Evolutionary conservation across 352 stramenopile species (phyloP), one percentile per base, ranked within the genome.

Genomic region (Pythium scleroteichum): DNA sequence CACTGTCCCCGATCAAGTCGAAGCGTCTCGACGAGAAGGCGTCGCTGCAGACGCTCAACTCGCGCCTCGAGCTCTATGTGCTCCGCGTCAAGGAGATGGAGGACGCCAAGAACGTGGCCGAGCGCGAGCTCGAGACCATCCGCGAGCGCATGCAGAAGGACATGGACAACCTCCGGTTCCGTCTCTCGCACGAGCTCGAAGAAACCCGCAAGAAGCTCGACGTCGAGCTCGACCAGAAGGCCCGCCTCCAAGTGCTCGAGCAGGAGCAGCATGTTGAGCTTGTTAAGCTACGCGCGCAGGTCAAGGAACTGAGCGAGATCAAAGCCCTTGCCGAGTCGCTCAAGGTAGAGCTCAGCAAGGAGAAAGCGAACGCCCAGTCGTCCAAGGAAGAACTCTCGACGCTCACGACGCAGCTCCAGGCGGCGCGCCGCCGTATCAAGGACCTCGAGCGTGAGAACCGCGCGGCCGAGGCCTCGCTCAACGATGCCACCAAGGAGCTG

Each of bases 21-120:
- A 91, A 90, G 78, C 78, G 84, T 13, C 72, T 93, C 59, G 84
- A 93, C 69, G 84, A 93, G 62, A 93, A 93, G 64, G 71, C 75
- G 38, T 86, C 84, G 59, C 79, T 93, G 24, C 84, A 93, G 83
- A 62, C 83, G 73, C 66, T 94, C 4, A 94, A 94, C 56, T 85
- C 76, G 27, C 82, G 85, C 22, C 77, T 94, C 26, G 85, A 92
- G 72, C 78, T 87, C 61, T 94, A 94, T 61, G 81, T 94, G 44
- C 64, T 91, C 39, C 82, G 81, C 66, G 82, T 92, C 41, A 94
- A 92, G 49, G 85, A 92, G 69, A 84, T 92, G 57, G 75, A 91
- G 54, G 80, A 87, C 27, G 79, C 85, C 32, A 91, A 91, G 64
- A 72, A 82, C 44, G 70, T 82, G 22, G 79, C 79, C 0, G 85